Conservation (phyloP, 768 basidiomycete species). For the Phylloporus rhodoxanthus region DNA sequence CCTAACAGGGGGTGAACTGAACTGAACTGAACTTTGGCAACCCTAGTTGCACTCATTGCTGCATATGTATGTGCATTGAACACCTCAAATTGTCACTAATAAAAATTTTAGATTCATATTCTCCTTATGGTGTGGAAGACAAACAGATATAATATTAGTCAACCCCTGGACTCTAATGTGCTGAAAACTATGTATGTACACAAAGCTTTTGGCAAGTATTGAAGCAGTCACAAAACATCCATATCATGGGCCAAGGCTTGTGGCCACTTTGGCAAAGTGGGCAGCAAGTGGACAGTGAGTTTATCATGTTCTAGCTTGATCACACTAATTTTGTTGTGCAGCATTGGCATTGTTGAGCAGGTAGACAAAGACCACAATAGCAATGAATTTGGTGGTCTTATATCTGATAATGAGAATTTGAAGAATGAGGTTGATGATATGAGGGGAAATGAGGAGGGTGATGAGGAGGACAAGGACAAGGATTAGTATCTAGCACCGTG, state of each 20-base stretch:
- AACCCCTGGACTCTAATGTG: too few species aligned
- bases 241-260: neutral
- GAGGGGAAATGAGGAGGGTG: neutral
- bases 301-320: neutral
- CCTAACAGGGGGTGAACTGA: too few species aligned
- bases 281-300: neutral
- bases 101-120: too few species aligned
- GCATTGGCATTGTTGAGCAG: neutral
- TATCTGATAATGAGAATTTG: neutral
- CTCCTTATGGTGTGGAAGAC: too few species aligned
- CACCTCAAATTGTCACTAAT: too few species aligned
- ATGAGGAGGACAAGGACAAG: neutral
- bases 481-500: neutral
- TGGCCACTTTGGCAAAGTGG: neutral
- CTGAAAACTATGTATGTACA: too few species aligned
- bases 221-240: neutral
- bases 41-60: too few species aligned
- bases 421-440: too few species aligned
- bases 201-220: neutral
- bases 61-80: too few species aligned
- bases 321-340: neutral
- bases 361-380: neutral
- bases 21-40: too few species aligned
- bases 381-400: neutral
- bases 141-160: too few species aligned